A percentile compares a stretch with the other conserved stretches of the same genome.
Conservation (phyloP, 192 early-diverging fungal species). For the Chytriomyces sp. region DNA sequence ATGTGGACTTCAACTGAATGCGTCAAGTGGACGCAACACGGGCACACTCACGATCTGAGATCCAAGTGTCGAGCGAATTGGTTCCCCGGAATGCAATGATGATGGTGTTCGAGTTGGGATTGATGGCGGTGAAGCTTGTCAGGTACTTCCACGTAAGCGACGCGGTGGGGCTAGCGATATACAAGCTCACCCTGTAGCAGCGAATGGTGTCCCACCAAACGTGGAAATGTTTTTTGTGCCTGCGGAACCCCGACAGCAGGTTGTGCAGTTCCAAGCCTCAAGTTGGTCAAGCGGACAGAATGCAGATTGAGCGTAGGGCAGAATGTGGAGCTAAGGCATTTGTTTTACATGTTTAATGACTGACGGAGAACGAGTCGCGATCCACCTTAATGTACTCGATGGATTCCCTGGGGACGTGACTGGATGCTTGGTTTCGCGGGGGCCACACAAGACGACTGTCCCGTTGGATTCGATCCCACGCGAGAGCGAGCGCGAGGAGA, state of each 20-base stretch:
- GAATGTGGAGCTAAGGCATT: conserved; percentile 7
- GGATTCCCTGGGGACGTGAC: not conserved
- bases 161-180: not conserved
- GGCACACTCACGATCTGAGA: conserved; percentile 23
- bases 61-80: conserved; percentile 30
- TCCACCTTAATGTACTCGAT: conserved; percentile 13
- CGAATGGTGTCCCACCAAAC: conserved; percentile 17
- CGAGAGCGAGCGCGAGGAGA: too few species aligned
- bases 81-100: conserved; percentile 29
- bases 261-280: conserved; percentile 20
- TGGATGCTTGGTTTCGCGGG: not conserved
- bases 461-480: too few species aligned
- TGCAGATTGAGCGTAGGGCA: conserved; percentile 29
- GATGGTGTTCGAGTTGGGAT: conserved; percentile 1
- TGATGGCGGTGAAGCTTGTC: conserved; percentile 3
- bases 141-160: not conserved
- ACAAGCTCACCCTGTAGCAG: conserved; percentile 25
- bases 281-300: conserved; percentile 24
- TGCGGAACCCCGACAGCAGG: conserved; percentile 5
- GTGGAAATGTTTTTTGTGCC: conserved; percentile 15
- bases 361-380: not conserved
- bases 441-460: not conserved
- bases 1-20: not conserved
- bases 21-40: not conserved
- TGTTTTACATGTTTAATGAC: not conserved